These are phyloP conservation scores for Hamamelis virginiana DNA, from an alignment of 164 flowering plant species.

Conservation along the genomic window DNA sequence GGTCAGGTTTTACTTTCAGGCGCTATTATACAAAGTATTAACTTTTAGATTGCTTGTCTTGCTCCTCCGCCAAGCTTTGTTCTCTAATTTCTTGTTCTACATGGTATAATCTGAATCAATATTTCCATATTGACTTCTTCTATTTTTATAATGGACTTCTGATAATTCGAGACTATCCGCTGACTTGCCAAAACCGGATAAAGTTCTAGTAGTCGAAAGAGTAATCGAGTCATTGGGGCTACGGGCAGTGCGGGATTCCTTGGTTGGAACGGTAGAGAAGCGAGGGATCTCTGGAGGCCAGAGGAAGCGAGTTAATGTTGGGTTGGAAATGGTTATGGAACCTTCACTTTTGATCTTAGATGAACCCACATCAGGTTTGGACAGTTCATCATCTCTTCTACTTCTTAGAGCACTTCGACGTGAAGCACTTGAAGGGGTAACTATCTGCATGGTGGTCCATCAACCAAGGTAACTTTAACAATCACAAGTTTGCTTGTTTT, in stretches of 20 bases:
- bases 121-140: not conserved
- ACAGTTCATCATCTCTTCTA: conserved; percentile 88
- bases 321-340: conserved; percentile 98
- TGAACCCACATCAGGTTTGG: conserved; percentile 97
- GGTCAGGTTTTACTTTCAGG: not conserved
- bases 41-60: too few relatives aligned
- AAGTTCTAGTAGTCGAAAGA: conserved; percentile 88
- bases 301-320: conserved; percentile 94
- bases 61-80: too few relatives aligned
- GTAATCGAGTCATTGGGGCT: conserved; percentile 90
- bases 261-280: conserved; percentile 98
- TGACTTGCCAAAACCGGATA: conserved; percentile 67
- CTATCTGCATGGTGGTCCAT: conserved; percentile 93
- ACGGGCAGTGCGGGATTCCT: conserved; percentile 71
- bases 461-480: conserved; percentile 77
- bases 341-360: conserved; percentile 93
- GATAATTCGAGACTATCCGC: conserved; percentile 55
- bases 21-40: too few relatives aligned
- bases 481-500: not conserved
- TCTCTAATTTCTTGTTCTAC: not conserved
- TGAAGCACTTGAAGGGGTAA: conserved; percentile 96
- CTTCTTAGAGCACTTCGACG: conserved; percentile 95
- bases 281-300: conserved; percentile 99
- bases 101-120: not conserved
- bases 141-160: conserved; percentile 7